Conservation (phyloP, 306 rosid genomes). For the Cucumis sativus region Cucumber_9930_V3 NC_026657.2:10969501-10970000, state of each 20-base stretch:
- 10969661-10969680: constrained; percentile 63
- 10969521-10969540: constrained; percentile 12
- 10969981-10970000: background rate
- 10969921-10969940: background rate
- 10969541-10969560: constrained; percentile 57
- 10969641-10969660: constrained; percentile 65
- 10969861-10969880: background rate
- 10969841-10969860: background rate
- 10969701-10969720: constrained; percentile 40
- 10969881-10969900: background rate
- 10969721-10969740: constrained; percentile 39
- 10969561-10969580: constrained; percentile 50
- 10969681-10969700: constrained; percentile 47
- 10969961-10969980: background rate
- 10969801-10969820: background rate
- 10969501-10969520: background rate
- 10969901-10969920: background rate
- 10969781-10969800: constrained; percentile 27
- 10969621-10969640: constrained; percentile 72
- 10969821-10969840: background rate
- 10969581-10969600: constrained; percentile 46
- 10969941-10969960: background rate
- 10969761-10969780: constrained; percentile 25
- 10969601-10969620: constrained; percentile 57
- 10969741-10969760: constrained; percentile 47